Percentiles rank a stretch among this genome's conserved stretches.
These are phyloP conservation scores for Cenchrus purpureus DNA, from an alignment of 176 grass and related monocot species.

Conservation along the genomic window DNA sequence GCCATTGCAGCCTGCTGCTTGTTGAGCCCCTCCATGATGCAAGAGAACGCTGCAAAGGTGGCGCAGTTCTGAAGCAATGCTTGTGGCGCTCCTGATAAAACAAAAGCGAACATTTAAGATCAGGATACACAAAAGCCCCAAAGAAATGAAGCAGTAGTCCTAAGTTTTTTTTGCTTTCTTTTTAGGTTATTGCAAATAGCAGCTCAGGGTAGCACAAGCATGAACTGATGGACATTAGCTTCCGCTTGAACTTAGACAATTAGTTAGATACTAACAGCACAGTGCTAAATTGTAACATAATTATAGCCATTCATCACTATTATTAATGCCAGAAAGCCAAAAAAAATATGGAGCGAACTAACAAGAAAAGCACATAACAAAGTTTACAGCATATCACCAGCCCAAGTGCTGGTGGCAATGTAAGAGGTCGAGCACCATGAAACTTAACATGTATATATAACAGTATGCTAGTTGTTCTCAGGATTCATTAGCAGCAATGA, in stretches of 20 bases:
- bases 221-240: not conserved
- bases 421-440: not conserved
- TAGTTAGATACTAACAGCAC: not conserved
- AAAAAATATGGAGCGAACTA: not conserved
- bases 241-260: not conserved
- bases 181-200: not conserved
- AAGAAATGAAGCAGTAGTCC: not conserved
- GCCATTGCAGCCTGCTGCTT: constrained; percentile 86
- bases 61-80: constrained; percentile 76
- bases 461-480: not conserved
- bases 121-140: not conserved
- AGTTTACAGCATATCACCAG: not conserved
- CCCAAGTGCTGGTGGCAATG: not conserved
- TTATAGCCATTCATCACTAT: not conserved
- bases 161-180: no score
- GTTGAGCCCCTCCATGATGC: constrained; percentile 92
- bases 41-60: constrained; percentile 93
- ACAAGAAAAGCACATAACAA: not conserved
- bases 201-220: not conserved
- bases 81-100: constrained; percentile 63
- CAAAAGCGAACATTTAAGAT: not conserved
- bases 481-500: not conserved
- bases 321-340: not conserved
- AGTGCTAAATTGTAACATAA: not conserved
- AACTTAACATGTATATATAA: not conserved